Evolutionary conservation across 1,139 yeast genomes (phyloP).

Genomic region (Magnusiomyces paraingens): DNA sequence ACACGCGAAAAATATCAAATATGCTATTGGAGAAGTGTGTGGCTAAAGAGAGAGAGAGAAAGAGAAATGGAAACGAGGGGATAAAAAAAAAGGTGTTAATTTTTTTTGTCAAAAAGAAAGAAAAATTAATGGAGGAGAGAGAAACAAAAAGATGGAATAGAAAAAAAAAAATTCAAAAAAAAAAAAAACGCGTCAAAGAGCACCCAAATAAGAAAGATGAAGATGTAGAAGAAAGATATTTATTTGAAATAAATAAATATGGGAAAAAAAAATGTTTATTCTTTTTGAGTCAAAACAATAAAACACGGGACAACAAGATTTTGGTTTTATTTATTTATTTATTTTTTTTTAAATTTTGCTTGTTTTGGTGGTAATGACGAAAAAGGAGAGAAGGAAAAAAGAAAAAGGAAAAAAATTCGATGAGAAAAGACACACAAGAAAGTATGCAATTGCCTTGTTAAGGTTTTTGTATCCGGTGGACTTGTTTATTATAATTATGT

Average conservation of each 20-base stretch:
- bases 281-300: background rate
- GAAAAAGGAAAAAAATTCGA: slow-evolving; percentile 1
- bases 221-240: background rate
- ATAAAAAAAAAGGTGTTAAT: background rate
- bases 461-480: too few relatives aligned
- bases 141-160: background rate
- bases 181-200: background rate
- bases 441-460: too few relatives aligned
- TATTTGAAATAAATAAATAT: background rate
- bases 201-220: background rate
- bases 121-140: too few relatives aligned
- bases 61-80: background rate
- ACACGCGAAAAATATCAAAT: background rate
- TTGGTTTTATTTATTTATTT: background rate
- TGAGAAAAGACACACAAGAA: too few relatives aligned
- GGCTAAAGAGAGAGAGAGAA: background rate
- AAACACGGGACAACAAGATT: background rate
- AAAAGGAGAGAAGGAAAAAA: slow-evolving; percentile 1
- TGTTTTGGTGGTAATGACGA: background rate
- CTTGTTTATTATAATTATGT: too few relatives aligned
- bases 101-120: background rate
- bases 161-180: background rate
- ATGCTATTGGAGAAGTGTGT: background rate
- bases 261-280: background rate
- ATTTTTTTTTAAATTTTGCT: background rate